Evolutionary conservation across 306 rosid genomes (phyloP), one percentile per base, ranked within the genome.

Genomic region (Sophora flavescens): DNA sequence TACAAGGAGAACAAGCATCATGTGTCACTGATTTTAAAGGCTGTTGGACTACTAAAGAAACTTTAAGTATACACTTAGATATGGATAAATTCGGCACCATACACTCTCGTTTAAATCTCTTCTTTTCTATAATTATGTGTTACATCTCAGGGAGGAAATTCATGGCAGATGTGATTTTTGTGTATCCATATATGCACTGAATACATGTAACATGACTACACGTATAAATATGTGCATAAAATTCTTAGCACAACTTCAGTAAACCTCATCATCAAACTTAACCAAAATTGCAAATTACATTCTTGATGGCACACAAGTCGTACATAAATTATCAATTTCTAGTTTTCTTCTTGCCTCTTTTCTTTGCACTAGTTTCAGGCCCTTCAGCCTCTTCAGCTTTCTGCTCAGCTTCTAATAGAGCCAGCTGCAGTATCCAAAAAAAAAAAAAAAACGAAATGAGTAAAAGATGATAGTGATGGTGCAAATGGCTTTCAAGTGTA

Each of bases 331-430:
- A 74, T 85, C 82, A 85, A 77, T 78, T 85, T 74, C 86, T 85
- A 52, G 83, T 85, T 83, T 95, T 90, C 90, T 87, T 93, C 88
- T 90, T 95, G 82, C 97, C 96, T 84, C 93, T 86, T 80, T 85
- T 90, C 80, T 83, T 89, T 3, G 82, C 80, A 84, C 96, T 90
- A 42, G 90, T 83, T 75, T 92, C 97, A 44, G 97, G 87, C 41
- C 85, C 97, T 85, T 92, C 97, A 14, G 61, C 89, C 84, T 92
- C 97, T 57, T 89, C 99, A 26, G 92, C 97, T 86, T 90, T 95
- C 88, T 92, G 97, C 80, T 95, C 97, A 51, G 93, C 86, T 86
- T 95, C 98, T 74, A 95, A 82, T 22, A 92, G 74, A 77, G 97
- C 96, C 82, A 95, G 82, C 97, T 95, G 91, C 79, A 85, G 57